Evolutionary conservation across 2,329 filamentous ascomycete species (phyloP), one percentile per base, ranked within the genome.

Genomic region (Colletotrichum sp.): DNA sequence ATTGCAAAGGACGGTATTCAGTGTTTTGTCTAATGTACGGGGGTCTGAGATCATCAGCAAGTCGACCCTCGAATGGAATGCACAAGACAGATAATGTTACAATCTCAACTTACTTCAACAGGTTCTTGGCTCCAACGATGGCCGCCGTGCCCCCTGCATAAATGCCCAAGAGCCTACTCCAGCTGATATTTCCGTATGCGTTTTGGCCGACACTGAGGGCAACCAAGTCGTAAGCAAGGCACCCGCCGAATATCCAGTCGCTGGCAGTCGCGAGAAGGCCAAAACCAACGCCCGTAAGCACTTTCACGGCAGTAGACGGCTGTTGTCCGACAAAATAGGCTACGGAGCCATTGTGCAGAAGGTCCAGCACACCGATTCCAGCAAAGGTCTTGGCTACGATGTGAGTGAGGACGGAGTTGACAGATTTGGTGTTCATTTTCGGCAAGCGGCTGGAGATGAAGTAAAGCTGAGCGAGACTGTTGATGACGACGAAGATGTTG

Each of bases 201-300:
- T 84, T 84, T 82, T 92, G 91, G 1, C 91, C 91, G 0, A 90
- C 87, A 34, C 85, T 84, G 76, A 92, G 79, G 9, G 88, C 90
- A 16, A 91, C 83, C 21, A 92, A 84, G 80, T 92, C 89, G 80
- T 92, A 92, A 0, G 90, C 90, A 76, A 92, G 80, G 79, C 91
- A 91, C 0, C 87, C 89, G 0, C 90, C 91, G 67, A 92, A 89
- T 69, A 92, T 91, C 90, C 90, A 92, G 80, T 92, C 91, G 78
- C 89, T 91, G 44, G 81, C 78, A 12, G 85, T 85, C 3, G 88
- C 88, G 18, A 87, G 82, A 0, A 87, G 82, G 0, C 86, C 89
- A 75, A 92, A 92, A 0, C 88, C 90, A 0, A 91, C 78, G 1
- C 88, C 90, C 0, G 91, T 92, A 12, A 89, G 79, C 0, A 88